Base-by-base conservation (phyloP, 139 green algal species). In the Mesostigma viride region DNA sequence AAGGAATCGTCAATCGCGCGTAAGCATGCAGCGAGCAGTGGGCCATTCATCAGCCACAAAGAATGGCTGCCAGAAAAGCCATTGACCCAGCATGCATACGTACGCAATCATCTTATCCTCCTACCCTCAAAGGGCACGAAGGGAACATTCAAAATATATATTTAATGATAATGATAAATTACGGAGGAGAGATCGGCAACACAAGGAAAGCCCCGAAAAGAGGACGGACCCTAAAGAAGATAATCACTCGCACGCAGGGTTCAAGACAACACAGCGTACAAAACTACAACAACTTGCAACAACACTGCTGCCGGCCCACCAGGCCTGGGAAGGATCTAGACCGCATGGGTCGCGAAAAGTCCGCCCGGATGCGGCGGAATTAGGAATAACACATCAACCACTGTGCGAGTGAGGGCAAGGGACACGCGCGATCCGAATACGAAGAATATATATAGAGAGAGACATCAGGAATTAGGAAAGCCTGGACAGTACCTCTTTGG, bases 401-500 rank as follows among this genome's bases (percentile, higher is more conserved):
- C n/a, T n/a, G n/a, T n/a, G n/a, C n/a, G n/a, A n/a, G n/a, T n/a
- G n/a, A n/a, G n/a, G n/a, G n/a, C n/a, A n/a, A n/a, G n/a, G n/a
- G n/a, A n/a, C n/a, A n/a, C n/a, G n/a, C n/a, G n/a, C n/a, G 20
- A 24, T 56, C 45, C 45, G 20, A 1, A 30, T 53, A 24, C 28
- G n/a, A n/a, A n/a, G n/a, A n/a, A n/a, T n/a, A n/a, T n/a, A n/a
- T n/a, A n/a, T n/a, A n/a, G n/a, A n/a, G n/a, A n/a, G n/a, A n/a
- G n/a, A n/a, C n/a, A n/a, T n/a, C n/a, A n/a, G n/a, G n/a, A n/a
- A n/a, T n/a, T n/a, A n/a, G n/a, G n/a, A n/a, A n/a, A n/a, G n/a
- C n/a, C n/a, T n/a, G n/a, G n/a, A n/a, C n/a, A n/a, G n/a, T n/a
- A 77, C 71, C 71, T 94, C 85, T 0, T 87, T 76, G 5, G 91